These are phyloP conservation scores for Deakozyma indianensis DNA, from an alignment of 805 yeast genomes.

Conservation along the genomic window DNA sequence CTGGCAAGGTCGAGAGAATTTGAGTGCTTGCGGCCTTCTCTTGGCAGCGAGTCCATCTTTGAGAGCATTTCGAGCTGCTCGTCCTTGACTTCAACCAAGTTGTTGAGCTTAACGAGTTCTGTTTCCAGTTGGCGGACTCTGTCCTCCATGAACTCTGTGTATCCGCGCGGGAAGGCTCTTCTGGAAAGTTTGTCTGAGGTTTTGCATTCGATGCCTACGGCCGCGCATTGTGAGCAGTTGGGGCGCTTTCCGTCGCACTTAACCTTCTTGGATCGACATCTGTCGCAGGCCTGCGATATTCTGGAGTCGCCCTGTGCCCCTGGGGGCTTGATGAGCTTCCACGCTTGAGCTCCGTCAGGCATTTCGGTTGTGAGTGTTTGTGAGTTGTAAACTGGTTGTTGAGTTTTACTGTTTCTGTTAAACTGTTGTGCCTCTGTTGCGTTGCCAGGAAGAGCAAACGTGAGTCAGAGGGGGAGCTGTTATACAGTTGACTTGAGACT, in stretches of 20 bases:
- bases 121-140: constrained; percentile 75
- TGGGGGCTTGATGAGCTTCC: constrained; percentile 51
- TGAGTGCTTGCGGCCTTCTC: neutral
- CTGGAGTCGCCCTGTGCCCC: constrained; percentile 46
- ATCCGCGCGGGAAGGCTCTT: constrained; percentile 81
- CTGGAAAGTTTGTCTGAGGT: constrained; percentile 79
- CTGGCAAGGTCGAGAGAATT: neutral
- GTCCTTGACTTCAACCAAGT: constrained; percentile 48
- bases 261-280: constrained; percentile 61
- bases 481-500: no score
- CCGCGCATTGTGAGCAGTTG: constrained; percentile 67
- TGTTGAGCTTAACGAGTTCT: constrained; percentile 57
- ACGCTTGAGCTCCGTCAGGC: constrained; percentile 28
- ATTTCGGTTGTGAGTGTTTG: no score
- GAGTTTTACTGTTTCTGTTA: no score
- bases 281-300: constrained; percentile 83
- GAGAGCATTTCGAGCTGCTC: constrained; percentile 37
- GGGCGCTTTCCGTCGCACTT: constrained; percentile 60
- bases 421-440: no score
- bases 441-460: no score
- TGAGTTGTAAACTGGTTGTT: no score
- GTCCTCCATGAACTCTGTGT: constrained; percentile 81
- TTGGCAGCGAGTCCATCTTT: constrained; percentile 13
- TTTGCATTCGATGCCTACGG: constrained; percentile 77
- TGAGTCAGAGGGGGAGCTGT: no score